phyloP scores from a whole-genome alignment of 2,329 filamentous ascomycete species.

The Alternaria sp. region DNA sequence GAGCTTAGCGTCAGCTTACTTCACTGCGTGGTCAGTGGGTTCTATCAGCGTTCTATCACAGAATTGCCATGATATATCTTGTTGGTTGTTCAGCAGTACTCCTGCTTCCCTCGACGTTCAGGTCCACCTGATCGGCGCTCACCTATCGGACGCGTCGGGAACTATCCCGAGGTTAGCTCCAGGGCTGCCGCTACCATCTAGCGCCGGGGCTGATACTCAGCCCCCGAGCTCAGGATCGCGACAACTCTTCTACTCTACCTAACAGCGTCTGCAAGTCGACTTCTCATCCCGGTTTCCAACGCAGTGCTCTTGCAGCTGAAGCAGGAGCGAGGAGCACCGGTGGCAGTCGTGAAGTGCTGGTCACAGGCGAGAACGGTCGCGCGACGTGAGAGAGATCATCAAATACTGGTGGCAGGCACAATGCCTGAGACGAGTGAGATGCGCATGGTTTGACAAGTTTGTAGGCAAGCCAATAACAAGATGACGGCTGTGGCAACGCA shows the following conservation, averaged over 20 bases:
- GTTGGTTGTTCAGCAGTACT: not conserved
- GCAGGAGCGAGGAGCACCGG: not conserved
- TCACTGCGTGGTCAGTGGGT: not conserved
- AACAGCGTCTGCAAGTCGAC: not conserved
- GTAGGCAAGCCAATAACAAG: not conserved
- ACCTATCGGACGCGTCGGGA: not conserved
- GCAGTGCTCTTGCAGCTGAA: not conserved
- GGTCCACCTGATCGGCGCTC: not conserved
- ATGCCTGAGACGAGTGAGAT: not conserved
- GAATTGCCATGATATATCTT: not conserved
- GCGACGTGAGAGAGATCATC: not conserved
- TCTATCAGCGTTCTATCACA: not conserved
- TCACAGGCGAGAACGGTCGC: not conserved
- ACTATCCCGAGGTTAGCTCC: not conserved
- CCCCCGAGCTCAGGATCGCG: not conserved
- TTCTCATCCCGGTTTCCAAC: too few species aligned
- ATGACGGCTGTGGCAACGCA: not conserved
- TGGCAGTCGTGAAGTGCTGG: not conserved
- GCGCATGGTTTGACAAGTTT: not conserved
- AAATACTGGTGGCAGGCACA: not conserved
- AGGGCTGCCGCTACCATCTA: not conserved
- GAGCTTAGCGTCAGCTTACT: not conserved
- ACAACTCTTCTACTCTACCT: not conserved
- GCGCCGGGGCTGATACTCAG: not conserved
- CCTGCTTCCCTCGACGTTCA: not conserved